phyloP scores from a whole-genome alignment of 2,329 filamentous ascomycete genomes.

The Fusarium denticulatum region DNA sequence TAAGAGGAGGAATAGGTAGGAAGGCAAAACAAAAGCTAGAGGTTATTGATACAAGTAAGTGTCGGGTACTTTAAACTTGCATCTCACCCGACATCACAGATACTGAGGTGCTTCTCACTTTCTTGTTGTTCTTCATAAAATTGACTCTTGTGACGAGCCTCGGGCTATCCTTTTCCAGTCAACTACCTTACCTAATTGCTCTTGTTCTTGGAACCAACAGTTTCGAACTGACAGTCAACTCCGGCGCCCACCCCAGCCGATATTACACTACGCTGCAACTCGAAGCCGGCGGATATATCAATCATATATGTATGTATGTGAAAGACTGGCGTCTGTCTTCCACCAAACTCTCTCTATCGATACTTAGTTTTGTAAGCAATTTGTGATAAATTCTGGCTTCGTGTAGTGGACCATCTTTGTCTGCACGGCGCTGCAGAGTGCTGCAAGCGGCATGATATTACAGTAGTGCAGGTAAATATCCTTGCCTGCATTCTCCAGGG shows the following conservation, averaged over 20 bases:
- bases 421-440: conserved; percentile 31
- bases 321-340: neutral
- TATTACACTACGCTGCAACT: neutral
- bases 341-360: neutral
- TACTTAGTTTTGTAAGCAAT: neutral
- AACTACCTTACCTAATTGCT: neutral
- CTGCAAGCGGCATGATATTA: conserved; percentile 35
- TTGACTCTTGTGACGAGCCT: neutral
- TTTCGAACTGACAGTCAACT: neutral
- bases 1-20: neutral
- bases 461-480: conserved; percentile 31
- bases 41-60: neutral
- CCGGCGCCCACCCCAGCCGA: neutral
- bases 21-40: neutral
- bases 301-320: neutral
- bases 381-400: conserved; percentile 4
- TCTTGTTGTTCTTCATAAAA: neutral
- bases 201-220: neutral
- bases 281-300: neutral
- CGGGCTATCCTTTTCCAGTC: neutral
- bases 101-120: neutral
- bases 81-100: neutral
- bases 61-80: neutral
- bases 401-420: conserved; percentile 25
- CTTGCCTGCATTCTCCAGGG: conserved; percentile 36